Conservation (phyloP, 371 early-diverging fungal species). For the Lichtheimia ramosa region DNA sequence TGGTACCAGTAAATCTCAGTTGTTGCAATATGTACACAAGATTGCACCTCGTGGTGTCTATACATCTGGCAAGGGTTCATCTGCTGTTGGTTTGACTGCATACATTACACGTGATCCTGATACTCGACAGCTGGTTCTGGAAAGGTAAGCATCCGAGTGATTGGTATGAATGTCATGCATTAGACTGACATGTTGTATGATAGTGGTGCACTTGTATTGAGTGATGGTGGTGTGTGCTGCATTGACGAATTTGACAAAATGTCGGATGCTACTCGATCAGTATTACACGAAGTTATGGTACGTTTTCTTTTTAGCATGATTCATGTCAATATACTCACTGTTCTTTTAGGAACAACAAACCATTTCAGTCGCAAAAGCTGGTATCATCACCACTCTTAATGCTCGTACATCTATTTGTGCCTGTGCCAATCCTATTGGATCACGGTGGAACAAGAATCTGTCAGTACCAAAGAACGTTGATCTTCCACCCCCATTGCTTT, state of each 20-base stretch:
- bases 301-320: neutral
- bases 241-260: constrained; percentile 99
- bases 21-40: constrained; percentile 94
- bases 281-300: constrained; percentile 99
- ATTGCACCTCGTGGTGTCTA: constrained; percentile 98
- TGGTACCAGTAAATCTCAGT: constrained; percentile 98
- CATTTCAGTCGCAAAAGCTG: constrained; percentile 99
- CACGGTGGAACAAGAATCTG: constrained; percentile 87
- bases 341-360: constrained; percentile 96
- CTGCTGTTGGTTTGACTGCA: constrained; percentile 99
- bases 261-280: constrained; percentile 94
- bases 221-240: constrained; percentile 99
- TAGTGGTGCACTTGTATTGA: constrained; percentile 98
- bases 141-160: constrained; percentile 56
- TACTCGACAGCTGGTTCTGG: constrained; percentile 95
- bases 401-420: constrained; percentile 98
- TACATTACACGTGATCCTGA: constrained; percentile 98
- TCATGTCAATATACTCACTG: neutral
- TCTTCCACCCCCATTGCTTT: constrained; percentile 94
- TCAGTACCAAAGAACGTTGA: constrained; percentile 96
- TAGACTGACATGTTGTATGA: neutral
- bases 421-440: constrained; percentile 97
- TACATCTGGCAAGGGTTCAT: constrained; percentile 99
- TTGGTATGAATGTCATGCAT: neutral
- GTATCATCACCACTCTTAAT: constrained; percentile 99